Base-by-base conservation (phyloP, 108 stramenopile genomes). In the Thalassiosira profunda region DNA sequence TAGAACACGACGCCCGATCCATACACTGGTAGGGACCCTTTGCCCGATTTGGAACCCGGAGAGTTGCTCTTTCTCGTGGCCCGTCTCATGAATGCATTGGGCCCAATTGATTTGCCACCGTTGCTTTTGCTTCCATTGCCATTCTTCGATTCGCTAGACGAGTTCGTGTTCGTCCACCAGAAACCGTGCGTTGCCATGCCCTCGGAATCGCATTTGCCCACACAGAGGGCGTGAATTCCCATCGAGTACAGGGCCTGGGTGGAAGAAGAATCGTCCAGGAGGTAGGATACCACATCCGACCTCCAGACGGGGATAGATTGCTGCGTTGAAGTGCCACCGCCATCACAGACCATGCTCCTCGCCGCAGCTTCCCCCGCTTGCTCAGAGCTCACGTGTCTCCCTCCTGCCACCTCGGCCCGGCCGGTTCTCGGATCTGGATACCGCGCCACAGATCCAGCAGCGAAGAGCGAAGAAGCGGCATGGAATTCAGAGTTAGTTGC, bases 111-210 rank as follows among this genome's bases (percentile, higher is more conserved):
- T 36, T 28, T 49, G 21, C 29, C 37, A 25, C 11, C 23, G 29
- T 18, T 46, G 33, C 14, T 28, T 2, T 20, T 54, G 5, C 28
- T 43, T 14, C 14, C 49, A 31, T 58, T 67, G 20, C 31, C 37
- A 55, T 24, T 68, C 21, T 30, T 44, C 7, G 25, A 47, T 18
- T 52, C 59, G 10, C 35, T 41, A 31, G 36, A 64, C 24, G 80
- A 80, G 78, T 44, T 82, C 45, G 70, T 71, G 55, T 93, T 95
- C 9, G 93, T 95, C 93, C 93, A 95, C 88, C 88, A 95, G 61
- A 89, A 90, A 17, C 80, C 91, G 40, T 89, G 86, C 0, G 93
- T 95, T 4, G 84, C 70, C 63, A 84, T 76, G 51, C 79, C 57
- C 36, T 89, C 84, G n/a, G 89, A 83, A 62, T 95, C 91, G 40